These are phyloP conservation scores for Penicillium robsamsonii DNA, from an alignment of 495 filamentous ascomycete species.

Conservation along the genomic window DNA sequence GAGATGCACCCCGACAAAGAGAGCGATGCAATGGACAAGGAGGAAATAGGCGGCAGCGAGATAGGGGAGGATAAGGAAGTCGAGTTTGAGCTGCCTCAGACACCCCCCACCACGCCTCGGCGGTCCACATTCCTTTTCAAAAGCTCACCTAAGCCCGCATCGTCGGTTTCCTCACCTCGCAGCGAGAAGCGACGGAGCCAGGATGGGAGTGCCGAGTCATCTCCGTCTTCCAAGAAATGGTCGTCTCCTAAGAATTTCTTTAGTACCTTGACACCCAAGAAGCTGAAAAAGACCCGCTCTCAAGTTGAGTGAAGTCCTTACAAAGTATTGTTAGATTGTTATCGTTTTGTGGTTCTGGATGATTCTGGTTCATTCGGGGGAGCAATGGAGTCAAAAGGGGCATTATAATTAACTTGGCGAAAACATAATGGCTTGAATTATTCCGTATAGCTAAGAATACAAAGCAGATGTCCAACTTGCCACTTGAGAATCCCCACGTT, in stretches of 20 bases:
- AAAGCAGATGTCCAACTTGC: conserved; percentile 10
- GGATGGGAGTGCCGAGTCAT: conserved; percentile 15
- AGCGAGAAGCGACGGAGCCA: conserved; percentile 22
- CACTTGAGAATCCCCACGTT: conserved; percentile 11
- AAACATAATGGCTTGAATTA: conserved; percentile 13
- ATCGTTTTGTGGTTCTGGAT: conserved; percentile 17
- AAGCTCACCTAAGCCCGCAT: conserved; percentile 10
- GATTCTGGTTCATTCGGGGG: conserved; percentile 7
- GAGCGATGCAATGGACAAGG: conserved; percentile 19
- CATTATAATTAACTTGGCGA: conserved; percentile 19
- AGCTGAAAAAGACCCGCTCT: conserved; percentile 52
- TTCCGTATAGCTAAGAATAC: conserved; percentile 6
- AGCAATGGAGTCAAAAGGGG: conserved; percentile 7
- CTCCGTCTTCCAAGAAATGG: conserved; percentile 29
- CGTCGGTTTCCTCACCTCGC: conserved; percentile 18
- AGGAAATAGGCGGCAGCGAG: conserved; percentile 12
- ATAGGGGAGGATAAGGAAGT: conserved; percentile 14
- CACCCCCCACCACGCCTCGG: conserved; percentile 15
- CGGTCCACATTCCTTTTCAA: conserved; percentile 24
- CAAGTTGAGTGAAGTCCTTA: conserved; percentile 62
- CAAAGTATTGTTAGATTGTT: conserved; percentile 44
- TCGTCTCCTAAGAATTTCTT: conserved; percentile 19
- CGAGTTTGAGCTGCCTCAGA: conserved; percentile 18
- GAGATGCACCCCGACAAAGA: conserved; percentile 19
- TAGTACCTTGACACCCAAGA: conserved; percentile 24